phyloP scores from a whole-genome alignment of 2,329 filamentous ascomycete species.

The Xylaria sp. region DNA sequence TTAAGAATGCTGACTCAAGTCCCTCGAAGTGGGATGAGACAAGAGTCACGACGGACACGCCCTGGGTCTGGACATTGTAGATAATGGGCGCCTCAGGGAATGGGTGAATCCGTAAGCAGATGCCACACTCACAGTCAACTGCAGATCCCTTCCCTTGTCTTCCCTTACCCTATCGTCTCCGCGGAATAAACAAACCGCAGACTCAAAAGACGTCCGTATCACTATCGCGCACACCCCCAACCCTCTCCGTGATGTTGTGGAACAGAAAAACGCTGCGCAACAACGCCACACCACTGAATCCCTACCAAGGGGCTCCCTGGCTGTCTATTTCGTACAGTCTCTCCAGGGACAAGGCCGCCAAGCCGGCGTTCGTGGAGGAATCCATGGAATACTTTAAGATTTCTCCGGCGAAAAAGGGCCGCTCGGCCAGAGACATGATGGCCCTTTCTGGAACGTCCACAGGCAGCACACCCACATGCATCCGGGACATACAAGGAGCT shows the following conservation, averaged over 20 bases:
- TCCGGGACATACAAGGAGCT: no score
- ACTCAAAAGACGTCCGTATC: not conserved
- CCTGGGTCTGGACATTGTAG: no score
- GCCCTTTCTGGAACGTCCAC: not conserved
- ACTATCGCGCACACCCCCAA: not conserved
- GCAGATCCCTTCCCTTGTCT: not conserved
- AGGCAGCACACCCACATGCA: not conserved
- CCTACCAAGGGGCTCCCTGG: not conserved
- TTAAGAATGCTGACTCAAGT: no score
- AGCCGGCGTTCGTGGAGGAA: not conserved
- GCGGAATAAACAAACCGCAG: not conserved
- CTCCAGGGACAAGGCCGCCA: not conserved
- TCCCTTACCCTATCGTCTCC: not conserved
- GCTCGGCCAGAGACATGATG: not conserved
- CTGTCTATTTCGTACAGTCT: not conserved
- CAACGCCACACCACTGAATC: not conserved
- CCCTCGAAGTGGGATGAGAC: no score
- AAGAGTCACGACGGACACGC: no score
- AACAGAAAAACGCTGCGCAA: not conserved
- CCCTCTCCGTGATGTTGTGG: not conserved
- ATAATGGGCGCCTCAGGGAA: no score
- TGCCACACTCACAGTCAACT: no score
- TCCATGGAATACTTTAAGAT: not conserved
- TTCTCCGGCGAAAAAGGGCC: not conserved
- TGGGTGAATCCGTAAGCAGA: no score